Evolutionary conservation across 1,284 basidiomycete species (phyloP), one percentile per base, ranked within the genome.

Genomic region (Apiotrichum domesticum): DNA sequence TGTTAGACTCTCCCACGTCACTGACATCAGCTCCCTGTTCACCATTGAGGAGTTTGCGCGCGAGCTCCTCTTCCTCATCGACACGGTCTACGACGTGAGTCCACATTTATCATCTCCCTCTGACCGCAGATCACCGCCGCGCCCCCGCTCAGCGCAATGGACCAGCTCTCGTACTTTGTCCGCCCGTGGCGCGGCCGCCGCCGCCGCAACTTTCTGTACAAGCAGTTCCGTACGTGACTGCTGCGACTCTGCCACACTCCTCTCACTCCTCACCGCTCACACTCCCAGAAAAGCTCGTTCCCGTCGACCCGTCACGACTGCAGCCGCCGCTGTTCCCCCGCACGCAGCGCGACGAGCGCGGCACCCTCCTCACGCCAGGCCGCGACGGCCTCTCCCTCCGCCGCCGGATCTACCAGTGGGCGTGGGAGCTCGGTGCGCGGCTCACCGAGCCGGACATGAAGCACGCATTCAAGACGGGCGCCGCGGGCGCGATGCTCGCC

Each of bases 11-110:
- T 11, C 15, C 15, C 1, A 0, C 2, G 15, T 47, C 34, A n/a
- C 66, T 59, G 41, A 72, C 78, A 89, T 52, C 62, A 93, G 90
- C 77, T 93, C 92, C 75, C 87, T 94, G 58, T 96, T 95, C 74
- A 94, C 90, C 0, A 75, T 95, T 45, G 90, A 96, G 74, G 93
- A 96, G 70, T 95, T 95, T 69, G 83, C 88, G 6, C 79, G 82
- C 57, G 93, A 96, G 72, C 77, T 94, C 47, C 80, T 87, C 45
- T 85, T 84, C 42, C 82, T 96, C 4, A 80, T 90, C 0, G 88
- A 92, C 67, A 86, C 89, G 0, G 87, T 93, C 80, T 80, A 83
- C 51, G 81, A 87, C 55, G 72, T 73, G 14, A 55, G 55, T 46
- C 14, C 21, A 21, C 21, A 21, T 21, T 21, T 21, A 21, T 21